Conservation (phyloP, 2,329 filamentous ascomycete genomes). For the Triangularia setosa region DNA sequence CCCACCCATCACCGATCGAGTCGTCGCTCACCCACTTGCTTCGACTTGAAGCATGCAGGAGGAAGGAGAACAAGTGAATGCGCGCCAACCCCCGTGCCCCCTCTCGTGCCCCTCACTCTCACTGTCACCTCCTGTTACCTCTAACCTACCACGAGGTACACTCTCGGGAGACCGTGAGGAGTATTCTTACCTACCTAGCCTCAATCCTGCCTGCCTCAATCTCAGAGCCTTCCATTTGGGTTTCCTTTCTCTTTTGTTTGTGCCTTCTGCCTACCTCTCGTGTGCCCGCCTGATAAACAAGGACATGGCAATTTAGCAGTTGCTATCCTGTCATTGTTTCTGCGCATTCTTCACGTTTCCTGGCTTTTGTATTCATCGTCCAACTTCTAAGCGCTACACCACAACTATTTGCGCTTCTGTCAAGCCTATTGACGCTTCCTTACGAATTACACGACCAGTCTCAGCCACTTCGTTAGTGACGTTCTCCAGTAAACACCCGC, state of each 20-base stretch:
- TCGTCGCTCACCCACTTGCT: neutral
- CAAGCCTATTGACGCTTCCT: neutral
- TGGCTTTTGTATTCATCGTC: neutral
- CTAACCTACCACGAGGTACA: neutral
- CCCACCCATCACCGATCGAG: slow-evolving; percentile 7
- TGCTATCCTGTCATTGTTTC: neutral
- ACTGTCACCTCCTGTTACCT: neutral
- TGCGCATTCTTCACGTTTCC: neutral
- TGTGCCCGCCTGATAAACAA: neutral
- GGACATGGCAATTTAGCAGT: neutral
- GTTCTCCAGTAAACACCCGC: neutral
- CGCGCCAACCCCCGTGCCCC: neutral
- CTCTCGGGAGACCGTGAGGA: neutral
- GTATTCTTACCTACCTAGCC: neutral
- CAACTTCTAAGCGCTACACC: neutral
- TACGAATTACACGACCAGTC: neutral
- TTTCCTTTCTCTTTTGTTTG: neutral
- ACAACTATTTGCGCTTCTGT: neutral
- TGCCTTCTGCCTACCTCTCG: neutral
- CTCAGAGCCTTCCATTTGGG: neutral
- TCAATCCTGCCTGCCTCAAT: neutral
- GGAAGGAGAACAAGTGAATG: neutral
- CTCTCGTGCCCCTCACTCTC: neutral
- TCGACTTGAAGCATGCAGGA: slow-evolving; percentile 8
- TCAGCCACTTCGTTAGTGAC: neutral